Base-by-base conservation (phyloP, 352 stramenopile species). In the Globisporangium acanthophoron region DNA sequence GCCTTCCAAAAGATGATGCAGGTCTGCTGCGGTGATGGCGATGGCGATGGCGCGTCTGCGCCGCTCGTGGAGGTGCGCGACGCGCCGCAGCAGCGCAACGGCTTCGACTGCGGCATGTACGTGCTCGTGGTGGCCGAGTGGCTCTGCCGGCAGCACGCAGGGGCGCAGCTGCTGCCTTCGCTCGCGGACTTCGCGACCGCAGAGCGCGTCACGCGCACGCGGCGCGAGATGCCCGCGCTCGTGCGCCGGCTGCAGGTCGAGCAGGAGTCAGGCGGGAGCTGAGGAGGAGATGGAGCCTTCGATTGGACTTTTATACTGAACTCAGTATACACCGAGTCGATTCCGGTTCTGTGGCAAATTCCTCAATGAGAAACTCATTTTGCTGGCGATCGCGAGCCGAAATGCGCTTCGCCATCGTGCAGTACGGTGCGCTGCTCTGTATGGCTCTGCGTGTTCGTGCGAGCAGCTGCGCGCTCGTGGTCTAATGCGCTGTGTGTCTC, bases 61-160 rank as follows among this genome's bases (percentile, higher is more conserved):
- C 16, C 45, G 35, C 58, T 85, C 29, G 52, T 64, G 53, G 73
- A 78, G 24, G 69, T 70, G 21, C 51, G 16, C 8, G 64, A 84
- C 11, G 58, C 70, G 18, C 77, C 82, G 31, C 85, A 94, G 70
- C 85, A 94, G 54, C 61, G 63, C 40, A 94, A 94, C 53, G 73
- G 79, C 21, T 90, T 85, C 64, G 82, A 94, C 61, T 94, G 85
- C 59, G 85, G 85, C 37, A 74, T 92, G 72, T 92, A 88, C 58
- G 82, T 90, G 56, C 71, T 92, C 44, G 40, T 84, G 1, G 54
- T 80, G 39, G 78, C 85, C 29, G 82, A 92, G 53, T 92, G 71
- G 40, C 62, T 92, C 24, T 83, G 66, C 27, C 63, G 59, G 5
- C 58, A 73, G 54, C 54, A 79, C 31, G 57, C 61, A 18, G 16